A percentile compares a stretch with the other conserved stretches of the same genome.
phyloP scores from a whole-genome alignment of 306 rosid genomes.

The Castanea crenata region DNA sequence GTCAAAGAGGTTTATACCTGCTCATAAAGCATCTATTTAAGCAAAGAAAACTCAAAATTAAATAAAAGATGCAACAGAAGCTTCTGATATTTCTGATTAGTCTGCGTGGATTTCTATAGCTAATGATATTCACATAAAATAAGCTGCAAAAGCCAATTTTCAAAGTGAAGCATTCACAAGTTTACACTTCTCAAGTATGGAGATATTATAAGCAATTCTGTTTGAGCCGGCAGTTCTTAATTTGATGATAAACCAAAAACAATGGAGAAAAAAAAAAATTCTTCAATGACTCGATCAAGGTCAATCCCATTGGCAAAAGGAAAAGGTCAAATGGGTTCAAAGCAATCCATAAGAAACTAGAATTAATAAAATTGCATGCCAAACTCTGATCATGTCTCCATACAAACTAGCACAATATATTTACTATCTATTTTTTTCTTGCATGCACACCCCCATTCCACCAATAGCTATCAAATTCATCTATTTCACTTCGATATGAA shows the following conservation, averaged over 20 bases:
- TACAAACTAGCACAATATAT: not conserved
- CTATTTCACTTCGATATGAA: not conserved
- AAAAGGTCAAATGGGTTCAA: not conserved
- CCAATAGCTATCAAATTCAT: not conserved
- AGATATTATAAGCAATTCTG: not conserved
- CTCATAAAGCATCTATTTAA: slow-evolving; percentile 31
- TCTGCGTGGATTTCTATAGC: not conserved
- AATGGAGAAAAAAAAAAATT: not conserved
- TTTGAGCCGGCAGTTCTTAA: not conserved
- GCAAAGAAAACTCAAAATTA: not conserved
- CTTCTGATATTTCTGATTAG: slow-evolving; percentile 13
- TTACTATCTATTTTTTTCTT: too few relatives aligned
- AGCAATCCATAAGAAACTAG: not conserved
- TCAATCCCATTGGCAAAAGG: not conserved
- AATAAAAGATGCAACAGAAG: slow-evolving; percentile 4
- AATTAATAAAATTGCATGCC: not conserved
- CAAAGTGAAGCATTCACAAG: not conserved
- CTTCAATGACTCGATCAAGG: not conserved
- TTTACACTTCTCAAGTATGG: not conserved
- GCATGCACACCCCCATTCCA: not conserved
- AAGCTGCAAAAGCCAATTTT: not conserved
- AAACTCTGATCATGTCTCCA: not conserved
- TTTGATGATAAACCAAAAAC: not conserved
- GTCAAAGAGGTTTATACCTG: slow-evolving; percentile 46
- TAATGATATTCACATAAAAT: not conserved